A percentile compares a stretch with the other conserved stretches of the same genome.
phyloP scores from a whole-genome alignment of 1,284 basidiomycete species.

The Tylopilus sp. region DNA sequence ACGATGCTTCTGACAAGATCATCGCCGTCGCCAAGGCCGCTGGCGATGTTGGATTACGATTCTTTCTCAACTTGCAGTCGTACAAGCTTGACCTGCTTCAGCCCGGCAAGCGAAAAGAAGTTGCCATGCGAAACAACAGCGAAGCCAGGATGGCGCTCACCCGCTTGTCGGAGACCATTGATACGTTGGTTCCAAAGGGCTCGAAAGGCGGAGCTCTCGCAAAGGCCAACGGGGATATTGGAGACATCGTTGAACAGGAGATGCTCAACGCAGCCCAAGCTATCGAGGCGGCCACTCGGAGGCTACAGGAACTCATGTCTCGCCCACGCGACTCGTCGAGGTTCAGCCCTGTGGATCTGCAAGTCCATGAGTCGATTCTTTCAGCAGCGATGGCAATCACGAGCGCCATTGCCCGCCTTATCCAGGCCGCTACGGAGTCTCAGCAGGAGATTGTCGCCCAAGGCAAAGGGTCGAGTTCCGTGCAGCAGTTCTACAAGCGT shows the following conservation, averaged over 20 bases:
- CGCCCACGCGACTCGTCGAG: conserved; percentile 81
- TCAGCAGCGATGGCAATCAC: conserved; percentile 92
- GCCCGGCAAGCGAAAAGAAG: conserved; percentile 73
- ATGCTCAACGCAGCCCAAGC: conserved; percentile 92
- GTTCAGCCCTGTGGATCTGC: conserved; percentile 86
- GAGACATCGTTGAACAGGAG: conserved; percentile 94
- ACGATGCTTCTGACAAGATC: conserved; percentile 89
- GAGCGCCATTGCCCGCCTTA: conserved; percentile 89
- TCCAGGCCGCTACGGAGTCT: conserved; percentile 93
- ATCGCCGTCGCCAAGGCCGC: conserved; percentile 79
- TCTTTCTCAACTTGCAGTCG: conserved; percentile 95
- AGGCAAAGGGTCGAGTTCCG: conserved; percentile 86
- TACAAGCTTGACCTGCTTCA: conserved; percentile 84
- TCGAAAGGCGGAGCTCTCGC: conserved; percentile 65
- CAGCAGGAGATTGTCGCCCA: conserved; percentile 97
- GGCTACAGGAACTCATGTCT: conserved; percentile 85
- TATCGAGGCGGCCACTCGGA: conserved; percentile 89
- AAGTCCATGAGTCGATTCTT: conserved; percentile 98
- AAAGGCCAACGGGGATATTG: conserved; percentile 87
- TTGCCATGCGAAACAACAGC: conserved; percentile 86
- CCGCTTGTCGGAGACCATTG: conserved; percentile 84
- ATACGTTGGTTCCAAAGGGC: conserved; percentile 82
- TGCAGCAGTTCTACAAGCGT: conserved; percentile 98
- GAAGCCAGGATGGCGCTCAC: conserved; percentile 78
- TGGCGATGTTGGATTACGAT: conserved; percentile 84